Conservation (phyloP, 2,329 filamentous ascomycete species). For the Didymella lethalis region DNA sequence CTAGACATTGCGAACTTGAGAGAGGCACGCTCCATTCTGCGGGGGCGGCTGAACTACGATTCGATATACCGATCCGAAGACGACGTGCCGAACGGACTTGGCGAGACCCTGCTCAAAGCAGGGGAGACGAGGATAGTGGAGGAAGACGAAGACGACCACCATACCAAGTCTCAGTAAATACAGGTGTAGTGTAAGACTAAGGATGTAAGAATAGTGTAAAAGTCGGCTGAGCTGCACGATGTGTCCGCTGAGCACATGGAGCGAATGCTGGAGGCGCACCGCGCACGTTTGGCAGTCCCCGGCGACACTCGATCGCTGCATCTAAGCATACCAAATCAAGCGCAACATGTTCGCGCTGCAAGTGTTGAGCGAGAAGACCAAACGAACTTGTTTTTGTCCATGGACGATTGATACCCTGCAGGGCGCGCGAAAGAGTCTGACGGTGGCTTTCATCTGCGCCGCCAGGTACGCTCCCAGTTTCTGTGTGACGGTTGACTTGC, state of each 20-base stretch:
- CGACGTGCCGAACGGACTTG: slow-evolving; percentile 35
- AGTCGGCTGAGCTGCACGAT: slow-evolving; percentile 11
- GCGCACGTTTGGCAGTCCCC: background rate
- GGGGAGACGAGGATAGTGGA: slow-evolving; percentile 52
- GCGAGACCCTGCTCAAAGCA: slow-evolving; percentile 50
- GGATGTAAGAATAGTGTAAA: slow-evolving; percentile 33
- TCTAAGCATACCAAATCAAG: slow-evolving; percentile 13
- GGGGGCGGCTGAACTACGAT: slow-evolving; percentile 65
- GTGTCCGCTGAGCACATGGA: background rate
- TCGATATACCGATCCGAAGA: slow-evolving; percentile 56
- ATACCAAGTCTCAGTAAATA: slow-evolving; percentile 30
- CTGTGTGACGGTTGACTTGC: slow-evolving; percentile 1
- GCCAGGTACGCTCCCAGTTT: background rate
- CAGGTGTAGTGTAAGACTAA: slow-evolving; percentile 28
- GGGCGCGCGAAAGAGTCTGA: background rate
- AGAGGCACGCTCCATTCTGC: slow-evolving; percentile 67
- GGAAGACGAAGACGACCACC: slow-evolving; percentile 18
- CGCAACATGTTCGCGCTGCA: slow-evolving; percentile 5
- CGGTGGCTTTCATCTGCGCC: background rate
- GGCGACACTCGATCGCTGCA: slow-evolving; percentile 4
- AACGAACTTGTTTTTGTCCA: background rate
- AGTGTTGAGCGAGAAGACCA: background rate
- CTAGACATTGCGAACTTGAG: slow-evolving; percentile 70
- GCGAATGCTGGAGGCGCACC: background rate
- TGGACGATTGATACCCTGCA: background rate